Conservation (phyloP, 805 yeast genomes). For the Debaryomyces tyrocola region DNA sequence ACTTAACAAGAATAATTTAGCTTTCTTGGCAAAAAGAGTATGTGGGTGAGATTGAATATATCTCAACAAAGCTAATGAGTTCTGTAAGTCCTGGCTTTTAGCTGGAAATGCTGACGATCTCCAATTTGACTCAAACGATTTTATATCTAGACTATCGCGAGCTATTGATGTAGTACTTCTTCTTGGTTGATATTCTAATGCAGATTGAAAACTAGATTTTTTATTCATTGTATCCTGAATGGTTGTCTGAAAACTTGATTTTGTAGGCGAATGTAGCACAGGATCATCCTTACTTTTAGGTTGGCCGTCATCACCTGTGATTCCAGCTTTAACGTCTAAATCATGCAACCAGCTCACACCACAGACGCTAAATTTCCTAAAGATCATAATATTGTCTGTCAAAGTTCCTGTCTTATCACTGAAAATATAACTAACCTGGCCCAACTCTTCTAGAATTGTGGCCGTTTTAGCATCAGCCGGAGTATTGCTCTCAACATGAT, state of each 20-base stretch:
- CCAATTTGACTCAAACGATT: slow-evolving; percentile 38
- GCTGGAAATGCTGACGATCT: slow-evolving; percentile 49
- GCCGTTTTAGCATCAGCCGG: slow-evolving; percentile 96
- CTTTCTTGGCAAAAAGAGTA: slow-evolving; percentile 66
- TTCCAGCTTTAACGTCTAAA: slow-evolving; percentile 44
- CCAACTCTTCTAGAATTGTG: slow-evolving; percentile 91
- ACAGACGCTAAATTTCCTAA: slow-evolving; percentile 81
- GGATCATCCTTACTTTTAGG: slow-evolving; percentile 3
- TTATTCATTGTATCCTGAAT: slow-evolving; percentile 1
- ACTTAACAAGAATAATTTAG: slow-evolving; percentile 75
- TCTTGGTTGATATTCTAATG: slow-evolving; percentile 13
- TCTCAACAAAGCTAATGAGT: slow-evolving; percentile 63
- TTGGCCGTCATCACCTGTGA: background rate
- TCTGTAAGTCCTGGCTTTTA: slow-evolving; percentile 40
- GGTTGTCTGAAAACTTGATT: background rate
- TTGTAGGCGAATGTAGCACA: slow-evolving; percentile 3
- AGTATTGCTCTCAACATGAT: slow-evolving; percentile 76
- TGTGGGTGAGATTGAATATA: slow-evolving; percentile 74
- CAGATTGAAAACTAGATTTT: slow-evolving; percentile 1
- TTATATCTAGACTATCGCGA: slow-evolving; percentile 33
- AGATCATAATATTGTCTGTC: slow-evolving; percentile 92
- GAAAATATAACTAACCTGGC: slow-evolving; percentile 92
- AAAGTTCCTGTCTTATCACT: slow-evolving; percentile 97
- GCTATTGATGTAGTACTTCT: slow-evolving; percentile 33
- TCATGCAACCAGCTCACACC: slow-evolving; percentile 92